A percentile compares a stretch with the other conserved stretches of the same genome.
These are phyloP conservation scores for Mycena leptocephala DNA, from an alignment of 768 basidiomycete species.

Conservation along the genomic window DNA sequence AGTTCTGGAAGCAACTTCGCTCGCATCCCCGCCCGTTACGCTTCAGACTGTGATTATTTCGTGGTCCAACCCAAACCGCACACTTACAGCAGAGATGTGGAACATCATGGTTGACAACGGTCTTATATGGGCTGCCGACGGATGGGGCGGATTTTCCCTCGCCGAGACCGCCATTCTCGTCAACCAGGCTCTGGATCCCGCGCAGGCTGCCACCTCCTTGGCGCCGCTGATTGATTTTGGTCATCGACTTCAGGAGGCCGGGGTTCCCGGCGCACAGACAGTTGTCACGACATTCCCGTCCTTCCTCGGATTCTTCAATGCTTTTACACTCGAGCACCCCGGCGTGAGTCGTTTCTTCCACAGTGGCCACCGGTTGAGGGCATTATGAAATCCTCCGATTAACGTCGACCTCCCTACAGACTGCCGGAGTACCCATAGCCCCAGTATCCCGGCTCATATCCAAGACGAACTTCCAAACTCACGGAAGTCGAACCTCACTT, in stretches of 20 bases:
- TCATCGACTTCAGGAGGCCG: constrained; percentile 40
- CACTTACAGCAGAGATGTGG: constrained; percentile 52
- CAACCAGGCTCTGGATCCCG: constrained; percentile 56
- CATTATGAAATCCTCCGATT: not conserved
- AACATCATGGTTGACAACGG: constrained; percentile 56
- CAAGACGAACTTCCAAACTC: constrained; percentile 2
- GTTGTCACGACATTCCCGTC: constrained; percentile 58
- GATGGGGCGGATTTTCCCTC: constrained; percentile 64
- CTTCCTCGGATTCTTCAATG: constrained; percentile 43
- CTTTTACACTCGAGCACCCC: not conserved
- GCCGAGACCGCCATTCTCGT: constrained; percentile 56
- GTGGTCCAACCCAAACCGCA: constrained; percentile 44
- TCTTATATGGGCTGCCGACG: constrained; percentile 59
- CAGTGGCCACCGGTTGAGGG: too few relatives aligned
- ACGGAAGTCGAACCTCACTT: not conserved
- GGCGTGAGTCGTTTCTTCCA: constrained; percentile 1
- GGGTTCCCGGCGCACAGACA: constrained; percentile 43
- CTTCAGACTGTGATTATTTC: constrained; percentile 55
- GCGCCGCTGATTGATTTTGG: constrained; percentile 57
- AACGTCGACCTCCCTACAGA: not conserved
- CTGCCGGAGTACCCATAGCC: not conserved
- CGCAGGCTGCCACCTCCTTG: constrained; percentile 58
- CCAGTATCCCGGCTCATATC: not conserved
- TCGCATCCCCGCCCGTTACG: constrained; percentile 56
- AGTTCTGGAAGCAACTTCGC: constrained; percentile 53